Evolutionary conservation across 805 yeast genomes (phyloP).

Genomic region (Cyberlindnera lachancei): DNA sequence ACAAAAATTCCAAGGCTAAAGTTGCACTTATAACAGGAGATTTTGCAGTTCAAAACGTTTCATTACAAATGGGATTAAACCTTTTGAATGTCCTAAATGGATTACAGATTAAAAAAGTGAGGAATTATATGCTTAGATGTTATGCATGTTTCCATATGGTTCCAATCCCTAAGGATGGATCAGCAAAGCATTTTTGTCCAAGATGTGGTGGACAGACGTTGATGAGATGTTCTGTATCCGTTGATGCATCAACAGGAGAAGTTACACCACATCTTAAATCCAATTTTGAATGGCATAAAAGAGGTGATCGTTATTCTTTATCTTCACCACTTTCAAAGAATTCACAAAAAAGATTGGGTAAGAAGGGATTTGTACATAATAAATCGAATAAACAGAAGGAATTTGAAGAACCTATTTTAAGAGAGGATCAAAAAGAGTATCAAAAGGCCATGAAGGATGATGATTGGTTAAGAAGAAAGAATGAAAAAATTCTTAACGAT

Average conservation of each 20-base stretch:
- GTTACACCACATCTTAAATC: constrained; percentile 82
- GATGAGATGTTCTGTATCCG: constrained; percentile 83
- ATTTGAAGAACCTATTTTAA: constrained; percentile 45
- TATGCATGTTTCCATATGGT: constrained; percentile 90
- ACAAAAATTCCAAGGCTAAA: constrained; percentile 33
- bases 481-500: constrained; percentile 76
- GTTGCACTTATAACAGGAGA: constrained; percentile 93
- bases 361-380: constrained; percentile 71
- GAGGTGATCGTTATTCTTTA: constrained; percentile 76
- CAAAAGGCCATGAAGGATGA: constrained; percentile 81
- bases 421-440: constrained; percentile 95
- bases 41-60: constrained; percentile 94
- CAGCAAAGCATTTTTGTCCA: constrained; percentile 84
- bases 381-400: constrained; percentile 49
- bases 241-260: constrained; percentile 71
- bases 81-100: constrained; percentile 83
- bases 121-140: constrained; percentile 92
- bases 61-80: constrained; percentile 83
- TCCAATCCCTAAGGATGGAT: constrained; percentile 71
- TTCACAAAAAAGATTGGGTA: constrained; percentile 64
- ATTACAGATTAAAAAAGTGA: constrained; percentile 70
- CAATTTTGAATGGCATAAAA: constrained; percentile 87
- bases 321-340: constrained; percentile 85
- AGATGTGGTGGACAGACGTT: constrained; percentile 92
- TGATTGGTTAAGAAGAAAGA: constrained; percentile 77